These are phyloP conservation scores for Trichophyton equinum DNA, from an alignment of 2,329 filamentous ascomycete species.

Conservation along the genomic window DNA sequence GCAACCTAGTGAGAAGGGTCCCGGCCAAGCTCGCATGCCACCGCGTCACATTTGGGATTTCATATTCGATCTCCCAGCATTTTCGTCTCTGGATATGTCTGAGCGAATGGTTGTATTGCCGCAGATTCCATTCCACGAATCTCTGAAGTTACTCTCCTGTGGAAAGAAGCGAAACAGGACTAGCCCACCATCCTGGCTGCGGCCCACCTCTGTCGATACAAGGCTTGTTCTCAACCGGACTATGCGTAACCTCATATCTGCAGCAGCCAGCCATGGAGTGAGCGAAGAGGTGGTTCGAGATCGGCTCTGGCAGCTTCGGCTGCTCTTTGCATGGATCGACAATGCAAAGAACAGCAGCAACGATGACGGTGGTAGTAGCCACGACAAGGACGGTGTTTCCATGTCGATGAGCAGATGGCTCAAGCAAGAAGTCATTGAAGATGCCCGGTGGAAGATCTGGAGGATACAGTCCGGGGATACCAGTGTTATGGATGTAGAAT, in stretches of 20 bases:
- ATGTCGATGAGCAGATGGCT: constrained; percentile 27
- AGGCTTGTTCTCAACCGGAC: constrained; percentile 52
- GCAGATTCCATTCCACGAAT: constrained; percentile 25
- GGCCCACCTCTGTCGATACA: constrained; percentile 55
- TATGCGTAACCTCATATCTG: constrained; percentile 23
- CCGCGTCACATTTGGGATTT: constrained; percentile 51
- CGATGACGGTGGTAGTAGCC: constrained; percentile 14
- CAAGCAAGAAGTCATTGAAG: constrained; percentile 28
- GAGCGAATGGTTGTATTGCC: constrained; percentile 54
- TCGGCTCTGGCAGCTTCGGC: constrained; percentile 47
- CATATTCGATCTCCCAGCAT: constrained; percentile 53
- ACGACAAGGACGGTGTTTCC: constrained; percentile 26
- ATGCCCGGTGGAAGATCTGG: constrained; percentile 32
- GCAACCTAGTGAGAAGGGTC: background rate
- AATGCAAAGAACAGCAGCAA: constrained; percentile 10
- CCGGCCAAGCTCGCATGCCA: constrained; percentile 20
- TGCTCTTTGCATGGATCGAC: constrained; percentile 58
- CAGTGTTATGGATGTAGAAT: background rate
- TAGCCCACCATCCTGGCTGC: constrained; percentile 38
- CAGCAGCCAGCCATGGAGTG: constrained; percentile 22
- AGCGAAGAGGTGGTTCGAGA: constrained; percentile 40
- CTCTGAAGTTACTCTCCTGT: constrained; percentile 18
- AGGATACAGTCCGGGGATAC: constrained; percentile 24
- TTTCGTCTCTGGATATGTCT: constrained; percentile 46
- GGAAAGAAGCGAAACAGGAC: constrained; percentile 32